Conservation (phyloP, 148 eudicot genomes). For the Chenopodium quinoa region DNA sequence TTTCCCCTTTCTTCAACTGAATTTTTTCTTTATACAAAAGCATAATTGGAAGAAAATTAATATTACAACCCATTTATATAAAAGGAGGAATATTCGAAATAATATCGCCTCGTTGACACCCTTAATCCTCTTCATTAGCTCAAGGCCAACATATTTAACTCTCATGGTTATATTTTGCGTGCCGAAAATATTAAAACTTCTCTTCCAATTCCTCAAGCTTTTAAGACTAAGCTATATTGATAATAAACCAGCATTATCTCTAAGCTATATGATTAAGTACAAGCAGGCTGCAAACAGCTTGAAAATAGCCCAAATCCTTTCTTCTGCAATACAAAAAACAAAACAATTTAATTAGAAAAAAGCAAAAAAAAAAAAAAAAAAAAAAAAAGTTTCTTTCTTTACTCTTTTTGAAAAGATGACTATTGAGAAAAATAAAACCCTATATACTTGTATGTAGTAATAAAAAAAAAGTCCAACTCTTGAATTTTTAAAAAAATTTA, state of each 20-base stretch:
- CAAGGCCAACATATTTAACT: not conserved
- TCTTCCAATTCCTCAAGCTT: conserved; percentile 12
- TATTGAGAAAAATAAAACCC: not conserved
- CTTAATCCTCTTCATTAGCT: not conserved
- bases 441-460: not conserved
- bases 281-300: conserved; percentile 62
- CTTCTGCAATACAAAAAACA: conserved; percentile 48
- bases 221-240: not conserved
- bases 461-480: no score
- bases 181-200: conserved; percentile 1
- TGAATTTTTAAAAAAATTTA: not conserved
- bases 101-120: not conserved
- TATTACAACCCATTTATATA: not conserved
- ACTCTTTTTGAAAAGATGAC: conserved; percentile 10
- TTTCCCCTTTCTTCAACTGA: not conserved
- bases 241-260: conserved; percentile 1
- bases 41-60: conserved; percentile 16
- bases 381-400: not conserved
- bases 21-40: conserved; percentile 25
- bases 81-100: not conserved
- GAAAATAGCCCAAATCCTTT: conserved; percentile 63
- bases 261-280: conserved; percentile 31
- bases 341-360: not conserved
- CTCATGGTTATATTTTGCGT: not conserved
- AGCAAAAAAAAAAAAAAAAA: not conserved